Evolutionary conservation across 2,329 filamentous ascomycete species (phyloP), one percentile per base, ranked within the genome.

Genomic region (Ophiocordyceps camponoti-leonardi): DNA sequence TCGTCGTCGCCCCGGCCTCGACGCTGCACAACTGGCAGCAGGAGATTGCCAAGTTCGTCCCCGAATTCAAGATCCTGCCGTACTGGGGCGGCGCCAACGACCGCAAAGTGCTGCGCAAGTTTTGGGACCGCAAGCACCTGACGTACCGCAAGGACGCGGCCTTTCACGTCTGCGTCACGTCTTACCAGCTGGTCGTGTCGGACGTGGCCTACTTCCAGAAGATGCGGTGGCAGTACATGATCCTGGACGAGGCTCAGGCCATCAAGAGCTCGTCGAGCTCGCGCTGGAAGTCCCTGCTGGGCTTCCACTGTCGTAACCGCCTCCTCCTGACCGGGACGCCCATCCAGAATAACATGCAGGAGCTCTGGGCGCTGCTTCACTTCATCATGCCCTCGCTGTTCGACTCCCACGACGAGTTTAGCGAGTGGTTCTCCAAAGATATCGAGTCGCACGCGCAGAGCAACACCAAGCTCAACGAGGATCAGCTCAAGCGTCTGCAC

Each of bases 331-430:
- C 92, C 0, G 92, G 92, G 67, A 98, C 92, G 0, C 92, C 92
- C 3, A 96, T 98, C 52, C 92, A 98, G 64, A 98, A 98, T 69
- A 98, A 96, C 72, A 98, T 98, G 92, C 92, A 96, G 64, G 90
- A 98, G 65, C 67, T 98, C 48, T 98, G 92, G 92, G 92, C 92
- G 28, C 67, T 98, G 52, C 73, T 98, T 19, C 92, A 98, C 72
- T 98, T 98, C 68, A 96, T 96, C 67, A 96, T 98, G 92, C 92
- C 92, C n/a, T 94, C 86, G 41, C 72, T 98, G 44, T 98, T 98
- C 64, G 92, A 92, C 62, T 90, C 83, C 1, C 86, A 92, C 63
- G 86, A 93, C 58, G 86, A 92, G 57, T 93, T 93, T 58, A 90
- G 83, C 66, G 86, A 92, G 55, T 93, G 86, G 86, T 93, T 93